These are phyloP conservation scores for Aspergillus neotritici DNA, from an alignment of 2,329 filamentous ascomycete species.

Conservation along the genomic window DNA sequence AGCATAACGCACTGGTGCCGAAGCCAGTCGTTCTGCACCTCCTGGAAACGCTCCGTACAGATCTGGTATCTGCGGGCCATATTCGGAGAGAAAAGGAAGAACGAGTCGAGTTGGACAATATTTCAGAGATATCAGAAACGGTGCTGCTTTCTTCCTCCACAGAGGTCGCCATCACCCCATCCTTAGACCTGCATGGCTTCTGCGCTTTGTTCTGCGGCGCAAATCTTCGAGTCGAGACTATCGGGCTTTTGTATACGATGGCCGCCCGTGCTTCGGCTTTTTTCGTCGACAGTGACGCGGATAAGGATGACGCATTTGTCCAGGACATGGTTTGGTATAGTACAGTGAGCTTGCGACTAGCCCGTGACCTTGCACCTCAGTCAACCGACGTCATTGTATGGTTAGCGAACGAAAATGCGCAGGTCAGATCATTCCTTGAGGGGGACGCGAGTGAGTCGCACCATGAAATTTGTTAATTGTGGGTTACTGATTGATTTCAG, in stretches of 20 bases:
- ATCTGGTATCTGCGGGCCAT: background rate
- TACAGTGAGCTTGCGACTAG: constrained; percentile 9
- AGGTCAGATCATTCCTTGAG: constrained; percentile 10
- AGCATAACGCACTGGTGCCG: constrained; percentile 7
- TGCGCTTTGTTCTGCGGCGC: constrained; percentile 10
- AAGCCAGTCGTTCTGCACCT: constrained; percentile 9
- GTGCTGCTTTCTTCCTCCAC: constrained; percentile 5
- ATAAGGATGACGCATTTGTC: constrained; percentile 4
- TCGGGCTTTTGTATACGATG: constrained; percentile 13
- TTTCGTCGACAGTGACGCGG: too few relatives aligned
- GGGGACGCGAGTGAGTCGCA: constrained; percentile 13
- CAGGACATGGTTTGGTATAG: constrained; percentile 13
- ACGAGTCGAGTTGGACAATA: too few relatives aligned
- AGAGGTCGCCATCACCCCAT: constrained; percentile 8
- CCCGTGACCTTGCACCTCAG: constrained; percentile 13
- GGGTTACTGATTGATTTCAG: constrained; percentile 4
- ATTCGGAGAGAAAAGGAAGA: too few relatives aligned
- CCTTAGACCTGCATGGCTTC: constrained; percentile 9
- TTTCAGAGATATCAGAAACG: too few relatives aligned
- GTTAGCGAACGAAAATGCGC: constrained; percentile 12
- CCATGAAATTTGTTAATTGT: background rate
- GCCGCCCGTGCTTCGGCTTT: constrained; percentile 8
- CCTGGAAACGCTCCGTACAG: constrained; percentile 1
- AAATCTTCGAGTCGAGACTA: constrained; percentile 13
- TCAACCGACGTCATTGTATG: constrained; percentile 12